These are phyloP conservation scores for Solanum neorickii DNA, from an alignment of 257 asterid genomes.

Conservation along the genomic window DNA sequence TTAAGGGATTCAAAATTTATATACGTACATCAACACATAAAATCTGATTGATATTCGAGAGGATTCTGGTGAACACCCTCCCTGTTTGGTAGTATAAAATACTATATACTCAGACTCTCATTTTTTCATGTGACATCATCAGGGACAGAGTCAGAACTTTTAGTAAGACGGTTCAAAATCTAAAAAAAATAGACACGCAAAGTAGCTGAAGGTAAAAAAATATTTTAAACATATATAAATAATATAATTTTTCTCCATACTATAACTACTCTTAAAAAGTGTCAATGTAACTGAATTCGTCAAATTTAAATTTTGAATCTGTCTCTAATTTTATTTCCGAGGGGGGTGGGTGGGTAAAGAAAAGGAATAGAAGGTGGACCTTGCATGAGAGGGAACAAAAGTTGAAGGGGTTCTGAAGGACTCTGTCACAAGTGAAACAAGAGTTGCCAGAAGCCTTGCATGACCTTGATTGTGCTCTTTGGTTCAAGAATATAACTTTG, in stretches of 20 bases:
- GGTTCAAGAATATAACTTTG: constrained; percentile 73
- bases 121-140: not conserved
- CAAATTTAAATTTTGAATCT: not conserved
- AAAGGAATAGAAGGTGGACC: constrained; percentile 20
- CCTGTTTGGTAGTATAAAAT: not conserved
- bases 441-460: constrained; percentile 51
- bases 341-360: not conserved
- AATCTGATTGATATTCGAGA: no score
- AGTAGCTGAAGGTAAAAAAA: no score
- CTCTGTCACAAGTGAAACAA: constrained; percentile 78
- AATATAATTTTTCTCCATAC: no score
- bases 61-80: not conserved
- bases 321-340: fast-evolving
- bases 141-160: no score
- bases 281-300: not conserved
- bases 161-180: no score
- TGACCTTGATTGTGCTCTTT: constrained; percentile 58
- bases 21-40: not conserved
- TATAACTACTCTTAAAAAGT: not conserved
- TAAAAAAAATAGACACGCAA: no score
- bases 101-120: not conserved
- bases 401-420: constrained; percentile 71
- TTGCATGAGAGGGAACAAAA: constrained; percentile 96
- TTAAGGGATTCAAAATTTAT: not conserved
- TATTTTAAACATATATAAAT: no score